Base-by-base conservation (phyloP, 441 rosid genomes). In the Sinapis alba region DNA sequence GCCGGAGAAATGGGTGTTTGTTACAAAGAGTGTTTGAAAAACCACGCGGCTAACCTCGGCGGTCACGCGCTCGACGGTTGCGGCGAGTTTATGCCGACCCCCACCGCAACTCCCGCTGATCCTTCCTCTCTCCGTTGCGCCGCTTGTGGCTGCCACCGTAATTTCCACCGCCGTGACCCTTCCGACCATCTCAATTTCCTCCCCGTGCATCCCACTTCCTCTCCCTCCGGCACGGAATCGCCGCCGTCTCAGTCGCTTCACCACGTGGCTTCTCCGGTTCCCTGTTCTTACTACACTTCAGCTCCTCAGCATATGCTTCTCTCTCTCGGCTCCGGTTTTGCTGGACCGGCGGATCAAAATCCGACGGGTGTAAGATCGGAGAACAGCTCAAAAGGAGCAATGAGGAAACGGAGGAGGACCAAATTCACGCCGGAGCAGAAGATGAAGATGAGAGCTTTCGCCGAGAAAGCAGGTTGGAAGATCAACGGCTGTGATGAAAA, bases 111-210 rank as follows among this genome's bases (percentile, higher is more conserved):
- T 12, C n/a, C n/a, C 54, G 18, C 76, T 3, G 80, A 77, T 13
- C 76, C 80, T 59, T 74, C 75, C 53, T 62, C 75, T 16, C 86
- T 88, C 75, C 87, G 84, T 0, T 92, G 97, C 61, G 90, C 86
- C 3, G 97, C 97, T 20, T 92, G 96, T 36, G 96, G 94, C 50
- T 92, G 97, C 84, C 97, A 92, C 87, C 92, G 97, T 68, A 92
- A 88, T 69, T 92, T 92, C 86, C 97, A 92, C 84, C 88, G 97
- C 53, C 89, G 84, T 71, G 82, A 86, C 68, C 76, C 71, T 21
- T 61, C 76, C 61, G 79, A 73, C 63, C 58, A 80, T 43, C 85
- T 41, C 72, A 78, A 18, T 41, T 65, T 79, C 66, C 82, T 50
- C 74, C 80, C 19, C 16, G 41, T 41, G n/a, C 72, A 57, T 19